A percentile compares a stretch with the other conserved stretches of the same genome.
Evolutionary conservation across 2,329 filamentous ascomycete genomes (phyloP).

Genomic region (Metarhizium sp.): DNA sequence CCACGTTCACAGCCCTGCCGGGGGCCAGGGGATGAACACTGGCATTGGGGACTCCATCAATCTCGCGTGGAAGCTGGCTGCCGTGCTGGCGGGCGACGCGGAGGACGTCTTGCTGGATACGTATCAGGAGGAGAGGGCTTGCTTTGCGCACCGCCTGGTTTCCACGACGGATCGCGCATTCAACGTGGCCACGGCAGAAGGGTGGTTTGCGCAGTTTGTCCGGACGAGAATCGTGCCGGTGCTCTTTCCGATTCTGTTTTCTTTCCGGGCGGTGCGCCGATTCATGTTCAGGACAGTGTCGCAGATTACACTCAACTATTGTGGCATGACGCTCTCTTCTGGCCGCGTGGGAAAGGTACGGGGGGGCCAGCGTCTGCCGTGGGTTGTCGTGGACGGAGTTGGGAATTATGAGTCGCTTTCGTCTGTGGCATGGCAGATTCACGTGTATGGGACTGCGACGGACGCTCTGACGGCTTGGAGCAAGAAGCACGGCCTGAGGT

Average conservation of each 20-base stretch:
- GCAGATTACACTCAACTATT: background rate
- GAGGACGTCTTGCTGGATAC: background rate
- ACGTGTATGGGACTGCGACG: background rate
- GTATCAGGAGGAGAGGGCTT: background rate
- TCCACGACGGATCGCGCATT: slow-evolving; percentile 2
- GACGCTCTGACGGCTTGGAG: background rate
- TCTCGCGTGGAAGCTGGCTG: background rate
- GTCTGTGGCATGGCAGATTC: background rate
- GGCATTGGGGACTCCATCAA: background rate
- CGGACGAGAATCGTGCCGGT: background rate
- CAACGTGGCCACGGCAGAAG: background rate
- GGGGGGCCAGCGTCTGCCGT: background rate
- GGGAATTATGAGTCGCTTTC: background rate
- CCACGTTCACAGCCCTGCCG: background rate
- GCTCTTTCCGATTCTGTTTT: background rate
- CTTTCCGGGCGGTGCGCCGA: background rate
- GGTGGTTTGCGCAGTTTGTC: background rate
- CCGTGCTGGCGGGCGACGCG: background rate
- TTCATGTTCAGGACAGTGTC: background rate
- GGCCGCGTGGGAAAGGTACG: background rate
- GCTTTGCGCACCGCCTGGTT: background rate
- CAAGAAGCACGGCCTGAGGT: background rate
- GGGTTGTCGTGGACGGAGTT: background rate
- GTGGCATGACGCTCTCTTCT: background rate
- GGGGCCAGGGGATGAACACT: background rate